phyloP scores from a whole-genome alignment of 192 early-diverging fungal genomes.

The Backusella psychrophila region DNA sequence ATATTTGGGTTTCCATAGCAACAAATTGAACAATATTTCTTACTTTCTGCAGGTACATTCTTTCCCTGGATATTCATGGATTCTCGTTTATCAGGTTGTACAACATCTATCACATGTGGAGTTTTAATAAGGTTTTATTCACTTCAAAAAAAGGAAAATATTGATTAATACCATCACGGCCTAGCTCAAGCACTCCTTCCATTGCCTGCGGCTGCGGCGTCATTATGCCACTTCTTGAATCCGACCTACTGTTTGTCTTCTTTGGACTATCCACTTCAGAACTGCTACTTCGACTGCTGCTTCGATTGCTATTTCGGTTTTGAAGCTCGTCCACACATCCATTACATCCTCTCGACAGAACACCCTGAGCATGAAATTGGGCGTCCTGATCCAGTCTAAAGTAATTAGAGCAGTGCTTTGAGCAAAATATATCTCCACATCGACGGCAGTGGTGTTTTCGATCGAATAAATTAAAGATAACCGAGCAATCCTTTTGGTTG shows the following conservation, averaged over 20 bases:
- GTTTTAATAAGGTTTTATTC: background rate
- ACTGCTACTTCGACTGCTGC: background rate
- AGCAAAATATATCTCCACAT: slow-evolving; percentile 44
- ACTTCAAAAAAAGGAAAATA: background rate
- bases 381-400: slow-evolving; percentile 37
- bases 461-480: slow-evolving; percentile 33
- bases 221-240: slow-evolving; percentile 19
- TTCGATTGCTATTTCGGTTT: background rate
- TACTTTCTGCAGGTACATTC: slow-evolving; percentile 13
- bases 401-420: slow-evolving; percentile 36
- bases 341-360: slow-evolving; percentile 34
- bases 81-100: slow-evolving; percentile 4
- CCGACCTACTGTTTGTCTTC: background rate
- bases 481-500: slow-evolving; percentile 23
- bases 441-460: slow-evolving; percentile 41
- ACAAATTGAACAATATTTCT: background rate
- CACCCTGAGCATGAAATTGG: slow-evolving; percentile 29
- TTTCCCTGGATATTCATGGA: background rate
- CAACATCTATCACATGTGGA: slow-evolving; percentile 16
- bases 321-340: slow-evolving; percentile 25
- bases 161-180: slow-evolving; percentile 24
- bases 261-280: background rate
- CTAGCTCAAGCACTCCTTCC: slow-evolving; percentile 30
- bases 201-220: slow-evolving; percentile 30
- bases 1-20: background rate